Conservation (phyloP, 176 grass and related monocot genomes). For the Oryza meridionalis region DNA sequence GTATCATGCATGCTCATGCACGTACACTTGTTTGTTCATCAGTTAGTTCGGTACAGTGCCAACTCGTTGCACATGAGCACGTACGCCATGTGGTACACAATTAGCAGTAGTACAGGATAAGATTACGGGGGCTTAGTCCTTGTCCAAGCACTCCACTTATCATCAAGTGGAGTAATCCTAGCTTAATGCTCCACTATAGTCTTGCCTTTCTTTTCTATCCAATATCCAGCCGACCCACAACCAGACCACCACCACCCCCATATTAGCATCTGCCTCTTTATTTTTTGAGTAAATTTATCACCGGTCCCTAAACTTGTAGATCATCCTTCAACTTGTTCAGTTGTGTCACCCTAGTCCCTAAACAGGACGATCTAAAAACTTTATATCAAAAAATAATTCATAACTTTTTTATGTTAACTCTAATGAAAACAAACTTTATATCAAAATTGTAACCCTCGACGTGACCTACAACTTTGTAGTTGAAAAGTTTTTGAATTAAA, state of each 20-base stretch:
- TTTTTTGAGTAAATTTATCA: too few relatives aligned
- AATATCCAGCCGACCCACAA: constrained; percentile 20
- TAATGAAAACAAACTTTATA: too few relatives aligned
- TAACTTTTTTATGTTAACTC: too few relatives aligned
- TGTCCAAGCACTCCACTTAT: constrained; percentile 16
- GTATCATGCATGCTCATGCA: neutral
- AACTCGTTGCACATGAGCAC: neutral
- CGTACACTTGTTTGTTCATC: neutral
- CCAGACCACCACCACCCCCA: neutral
- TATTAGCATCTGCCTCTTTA: neutral
- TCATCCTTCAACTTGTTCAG: too few relatives aligned
- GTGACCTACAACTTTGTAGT: too few relatives aligned
- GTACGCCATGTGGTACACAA: too few relatives aligned
- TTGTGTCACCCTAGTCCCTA: too few relatives aligned
- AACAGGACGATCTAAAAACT: too few relatives aligned
- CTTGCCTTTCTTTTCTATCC: neutral
- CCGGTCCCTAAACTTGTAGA: too few relatives aligned
- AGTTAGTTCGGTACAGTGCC: neutral
- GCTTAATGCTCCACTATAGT: constrained; percentile 32
- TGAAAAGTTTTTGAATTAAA: too few relatives aligned
- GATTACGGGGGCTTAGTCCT: neutral
- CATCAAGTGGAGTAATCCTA: neutral
- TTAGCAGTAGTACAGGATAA: neutral
- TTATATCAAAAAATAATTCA: too few relatives aligned
- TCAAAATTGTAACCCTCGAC: too few relatives aligned